Evolutionary conservation across 129 eudicot species (phyloP).

Genomic region (Logfia minima): DNA sequence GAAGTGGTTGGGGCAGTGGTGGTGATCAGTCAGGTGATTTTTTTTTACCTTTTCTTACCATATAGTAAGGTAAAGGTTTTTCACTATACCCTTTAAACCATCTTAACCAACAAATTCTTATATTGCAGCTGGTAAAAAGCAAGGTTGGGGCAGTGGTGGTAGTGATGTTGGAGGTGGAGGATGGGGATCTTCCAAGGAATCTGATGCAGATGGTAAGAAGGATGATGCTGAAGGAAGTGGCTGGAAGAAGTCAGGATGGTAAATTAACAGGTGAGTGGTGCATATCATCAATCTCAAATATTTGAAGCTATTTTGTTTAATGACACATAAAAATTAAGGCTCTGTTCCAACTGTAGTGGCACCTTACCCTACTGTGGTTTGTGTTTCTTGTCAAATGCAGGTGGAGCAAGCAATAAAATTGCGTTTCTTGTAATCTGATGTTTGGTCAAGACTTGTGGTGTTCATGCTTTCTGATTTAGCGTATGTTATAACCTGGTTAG

Average conservation of each 20-base stretch:
- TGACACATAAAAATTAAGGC: neutral
- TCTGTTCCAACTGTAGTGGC: neutral
- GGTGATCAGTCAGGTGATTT: slow-evolving; percentile 29
- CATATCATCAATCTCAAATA: neutral
- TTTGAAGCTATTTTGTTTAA: neutral
- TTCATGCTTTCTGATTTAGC: neutral
- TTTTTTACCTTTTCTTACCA: neutral
- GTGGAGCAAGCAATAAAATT: neutral
- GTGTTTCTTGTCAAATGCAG: neutral
- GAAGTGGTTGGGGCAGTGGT: slow-evolving; percentile 33
- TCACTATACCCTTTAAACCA: neutral
- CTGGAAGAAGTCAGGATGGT: slow-evolving; percentile 42
- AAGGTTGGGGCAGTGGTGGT: slow-evolving; percentile 24
- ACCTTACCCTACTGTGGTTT: neutral
- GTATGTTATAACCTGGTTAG: neutral
- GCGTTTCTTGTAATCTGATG: neutral
- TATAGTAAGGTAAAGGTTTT: neutral
- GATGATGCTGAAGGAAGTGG: slow-evolving; percentile 38
- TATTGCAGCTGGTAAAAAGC: slow-evolving; percentile 32
- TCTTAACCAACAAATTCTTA: neutral
- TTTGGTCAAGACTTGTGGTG: neutral
- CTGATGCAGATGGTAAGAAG: slow-evolving; percentile 22
- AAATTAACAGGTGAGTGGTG: slow-evolving; percentile 13
- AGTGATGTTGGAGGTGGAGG: slow-evolving; percentile 19
- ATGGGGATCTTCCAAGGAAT: slow-evolving; percentile 30